phyloP scores from a whole-genome alignment of 2,329 filamentous ascomycete genomes.

The Colletotrichum liriopes region DNA sequence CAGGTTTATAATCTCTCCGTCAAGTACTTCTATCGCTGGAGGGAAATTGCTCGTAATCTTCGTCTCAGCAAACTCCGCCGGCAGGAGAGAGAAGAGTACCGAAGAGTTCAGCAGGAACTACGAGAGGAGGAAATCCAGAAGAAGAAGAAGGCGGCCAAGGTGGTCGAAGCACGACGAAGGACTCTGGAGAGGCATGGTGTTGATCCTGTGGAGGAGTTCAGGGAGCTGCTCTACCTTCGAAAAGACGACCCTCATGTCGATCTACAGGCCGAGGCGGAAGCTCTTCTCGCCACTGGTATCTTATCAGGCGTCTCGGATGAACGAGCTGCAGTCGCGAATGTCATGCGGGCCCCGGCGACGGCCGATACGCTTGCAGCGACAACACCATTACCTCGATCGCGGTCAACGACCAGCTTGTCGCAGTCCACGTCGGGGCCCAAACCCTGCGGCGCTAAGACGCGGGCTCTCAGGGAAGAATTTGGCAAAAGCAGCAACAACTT shows the following conservation, averaged over 20 bases:
- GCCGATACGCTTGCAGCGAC: conserved; percentile 10
- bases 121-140: conserved; percentile 51
- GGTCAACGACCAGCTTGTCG: conserved; percentile 36
- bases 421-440: conserved; percentile 28
- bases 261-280: conserved; percentile 52
- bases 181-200: conserved; percentile 39
- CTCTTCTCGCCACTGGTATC: conserved; percentile 60
- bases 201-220: conserved; percentile 55
- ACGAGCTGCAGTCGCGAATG: conserved; percentile 52
- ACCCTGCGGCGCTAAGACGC: conserved; percentile 53
- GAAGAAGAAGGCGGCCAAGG: conserved; percentile 52
- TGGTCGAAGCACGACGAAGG: conserved; percentile 32
- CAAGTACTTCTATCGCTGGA: conserved; percentile 73
- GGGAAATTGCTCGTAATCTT: conserved; percentile 62
- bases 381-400: conserved; percentile 28
- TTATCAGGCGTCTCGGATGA: conserved; percentile 59
- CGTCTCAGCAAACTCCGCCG: conserved; percentile 66
- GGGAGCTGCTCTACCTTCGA: conserved; percentile 52
- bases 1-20: conserved; percentile 65
- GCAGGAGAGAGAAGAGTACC: conserved; percentile 66
- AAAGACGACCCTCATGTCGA: conserved; percentile 49
- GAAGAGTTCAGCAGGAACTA: conserved; percentile 57
- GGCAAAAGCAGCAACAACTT: conserved; percentile 52
- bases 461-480: conserved; percentile 55
- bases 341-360: conserved; percentile 50